Evolutionary conservation across 31 red algal genomes (phyloP), one percentile per base, ranked within the genome.

Genomic region (Odonthalia washingtoniensis): DNA sequence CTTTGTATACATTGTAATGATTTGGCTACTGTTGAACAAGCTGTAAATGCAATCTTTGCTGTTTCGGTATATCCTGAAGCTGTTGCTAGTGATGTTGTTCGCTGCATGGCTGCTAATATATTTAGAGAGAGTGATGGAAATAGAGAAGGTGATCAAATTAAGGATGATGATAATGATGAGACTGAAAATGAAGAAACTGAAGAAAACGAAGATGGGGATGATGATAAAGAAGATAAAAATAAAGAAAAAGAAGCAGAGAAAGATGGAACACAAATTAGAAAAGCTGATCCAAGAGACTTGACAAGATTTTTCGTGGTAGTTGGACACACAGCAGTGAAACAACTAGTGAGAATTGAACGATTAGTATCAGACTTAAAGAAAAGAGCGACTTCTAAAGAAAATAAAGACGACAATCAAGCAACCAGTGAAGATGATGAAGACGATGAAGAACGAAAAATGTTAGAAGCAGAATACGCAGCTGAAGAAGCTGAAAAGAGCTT

Each of bases 241-340:
- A 9, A 9, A 9, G 49, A 57, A 57, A 57, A 57, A 57, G 49
- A 14, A 14, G 66, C 66, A 6, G n/a, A 21, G 9, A 12, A 70
- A 27, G 66, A 70, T 28, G 24, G 16, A 24, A 61, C 52, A 24
- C 14, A 61, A 64, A 67, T 1, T 33, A 83, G 39, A 63, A 42
- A 39, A n/a, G 66, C 35, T 52, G 72, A 66, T 60, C 41, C 76
- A 27, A 72, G 40, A 28, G 65, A 74, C 42, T 76, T 93, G 14
- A 46, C 91, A 38, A 77, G 85, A n/a, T 95, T 95, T 70, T 46
- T 95, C 49, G 42, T 74, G 26, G 81, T 95, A 42, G 72, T 95
- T 26, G 93, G 93, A 17, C 87, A 95, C 64, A 72, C 88, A 42
- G 93, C 93, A 4, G 75, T 95, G 26, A 89, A 89, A 36, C 68